Evolutionary conservation across 371 early-diverging fungal species (phyloP), one percentile per base, ranked within the genome.

Genomic region (Umbelopsis sp.): DNA sequence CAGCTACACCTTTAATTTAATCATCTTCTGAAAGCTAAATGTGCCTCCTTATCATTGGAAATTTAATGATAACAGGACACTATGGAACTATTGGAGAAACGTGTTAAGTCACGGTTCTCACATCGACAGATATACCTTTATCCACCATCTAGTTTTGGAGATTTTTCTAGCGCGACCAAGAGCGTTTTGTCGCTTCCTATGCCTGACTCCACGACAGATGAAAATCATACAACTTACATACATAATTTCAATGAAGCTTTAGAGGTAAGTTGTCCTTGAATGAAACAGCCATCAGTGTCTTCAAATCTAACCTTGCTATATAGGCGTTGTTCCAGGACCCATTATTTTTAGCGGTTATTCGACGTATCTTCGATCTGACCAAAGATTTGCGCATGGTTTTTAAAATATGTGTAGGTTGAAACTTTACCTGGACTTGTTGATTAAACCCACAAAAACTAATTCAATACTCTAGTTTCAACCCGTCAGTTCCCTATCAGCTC

Each of bases 31-130:
- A 41, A 10, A 41, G 12, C 41, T 41, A 41, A 12, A 41, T 41
- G 41, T 41, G 5, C 1, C 41, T 41, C 41, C 29, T 4, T 41
- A 41, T 41, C 2, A 3, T 7, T 41, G 41, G 7, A 2, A 4
- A 41, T 41, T 1, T 41, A 1, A 7, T 7, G 12, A 41, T 10
- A 5, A 12, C 74, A 92, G 93, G 93, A 97, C 74, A 89, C 91
- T 6, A 74, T 96, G 18, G 91, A 93, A 50, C 72, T 93, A 44
- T 69, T 97, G 24, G 98, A 97, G 76, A 97, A 97, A 72, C 91
- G 98, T 10, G 97, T 97, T 65, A 95, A 95, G 68, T 96, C 96
- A 20, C 85, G 98, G 38, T 97, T 96, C 77, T 96, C 96, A 10
- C 96, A 96, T 74, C 84, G 96, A 18, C 89, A 90, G 48, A 88